Conservation (phyloP, 345 rosid genomes). For the Brassica rapa region DNA sequence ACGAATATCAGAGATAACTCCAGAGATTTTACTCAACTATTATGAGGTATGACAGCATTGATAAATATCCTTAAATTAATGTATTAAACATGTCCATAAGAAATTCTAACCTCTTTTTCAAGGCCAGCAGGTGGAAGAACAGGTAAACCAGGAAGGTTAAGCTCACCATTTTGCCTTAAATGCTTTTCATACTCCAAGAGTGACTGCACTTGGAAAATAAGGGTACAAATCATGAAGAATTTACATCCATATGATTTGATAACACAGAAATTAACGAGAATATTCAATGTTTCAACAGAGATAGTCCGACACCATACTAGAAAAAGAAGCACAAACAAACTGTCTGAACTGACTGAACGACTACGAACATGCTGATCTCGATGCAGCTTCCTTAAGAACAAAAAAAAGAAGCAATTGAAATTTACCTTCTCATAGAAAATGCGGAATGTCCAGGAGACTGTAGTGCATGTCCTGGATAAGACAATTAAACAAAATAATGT, state of each 20-base stretch:
- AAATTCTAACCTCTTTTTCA: slow-evolving; percentile 68
- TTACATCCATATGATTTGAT: not conserved
- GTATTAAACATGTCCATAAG: not conserved
- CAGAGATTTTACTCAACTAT: slow-evolving; percentile 6
- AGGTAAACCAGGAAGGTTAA: slow-evolving; percentile 67
- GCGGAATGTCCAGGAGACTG: slow-evolving; percentile 97
- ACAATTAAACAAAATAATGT: not conserved
- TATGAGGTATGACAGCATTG: not conserved
- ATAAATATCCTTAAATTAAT: slow-evolving; percentile 2
- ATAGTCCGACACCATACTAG: not conserved
- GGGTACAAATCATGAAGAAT: slow-evolving; percentile 10
- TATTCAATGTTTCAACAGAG: slow-evolving; percentile 10
- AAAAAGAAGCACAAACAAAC: not conserved
- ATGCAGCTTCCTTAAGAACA: slow-evolving; percentile 2
- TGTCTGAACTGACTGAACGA: not conserved
- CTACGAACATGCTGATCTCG: not conserved
- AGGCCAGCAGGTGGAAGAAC: slow-evolving; percentile 50
- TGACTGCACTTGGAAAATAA: slow-evolving; percentile 53
- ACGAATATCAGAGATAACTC: not conserved
- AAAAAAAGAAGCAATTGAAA: not conserved
- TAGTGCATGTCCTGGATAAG: slow-evolving; percentile 82
- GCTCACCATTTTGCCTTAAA: slow-evolving; percentile 68
- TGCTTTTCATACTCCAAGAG: slow-evolving; percentile 84
- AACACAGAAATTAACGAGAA: slow-evolving; percentile 1
- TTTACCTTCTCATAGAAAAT: slow-evolving; percentile 91